Base-by-base conservation (phyloP, 1,284 basidiomycete species). In the Ustilago esculenta region DNA sequence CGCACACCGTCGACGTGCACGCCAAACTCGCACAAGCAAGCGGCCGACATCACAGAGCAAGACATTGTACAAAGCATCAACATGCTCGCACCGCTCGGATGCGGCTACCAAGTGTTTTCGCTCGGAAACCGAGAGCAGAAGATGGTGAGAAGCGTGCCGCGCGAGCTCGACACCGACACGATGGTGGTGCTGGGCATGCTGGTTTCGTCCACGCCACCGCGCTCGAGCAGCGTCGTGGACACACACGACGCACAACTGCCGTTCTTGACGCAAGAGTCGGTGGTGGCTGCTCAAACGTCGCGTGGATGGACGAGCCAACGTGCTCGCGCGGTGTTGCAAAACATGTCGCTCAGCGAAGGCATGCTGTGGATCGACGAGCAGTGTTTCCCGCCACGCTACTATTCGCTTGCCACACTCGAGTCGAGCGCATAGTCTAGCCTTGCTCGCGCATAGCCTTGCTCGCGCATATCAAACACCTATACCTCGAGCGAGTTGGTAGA, bases 301-400 rank as follows among this genome's bases (percentile, higher is more conserved):
- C 35, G 46, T 1, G 88, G 88, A 4, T 98, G 95, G 95, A 87
- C 87, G 0, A 81, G 85, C 33, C 89, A 91, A 17, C 85, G 94
- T 24, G 90, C 92, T 1, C 85, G 86, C 33, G 87, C 88, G 5
- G 92, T 90, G 2, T 82, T 98, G 73, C 90, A 93, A 65, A 93
- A 94, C 72, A 94, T 95, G 88, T 86, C 93, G 12, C 85, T 93
- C 72, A 85, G 90, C 29, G 94, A 98, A 72, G 95, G 94, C 0
- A 85, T 96, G 36, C 93, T 92, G 50, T 99, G 95, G 95, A 81
- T 98, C 29, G 95, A 98, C 79, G 89, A 91, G 35, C 92, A 94
- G 82, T 90, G 90, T 36, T 58, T 63, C 33, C 73, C 71, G 8
- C 46, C 55, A 11, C 21, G 73, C 3, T 77, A 77, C 45, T 77